Evolutionary conservation across 73 alveolate genomes (phyloP).

Genomic region (Paramecium pentaurelia): DNA sequence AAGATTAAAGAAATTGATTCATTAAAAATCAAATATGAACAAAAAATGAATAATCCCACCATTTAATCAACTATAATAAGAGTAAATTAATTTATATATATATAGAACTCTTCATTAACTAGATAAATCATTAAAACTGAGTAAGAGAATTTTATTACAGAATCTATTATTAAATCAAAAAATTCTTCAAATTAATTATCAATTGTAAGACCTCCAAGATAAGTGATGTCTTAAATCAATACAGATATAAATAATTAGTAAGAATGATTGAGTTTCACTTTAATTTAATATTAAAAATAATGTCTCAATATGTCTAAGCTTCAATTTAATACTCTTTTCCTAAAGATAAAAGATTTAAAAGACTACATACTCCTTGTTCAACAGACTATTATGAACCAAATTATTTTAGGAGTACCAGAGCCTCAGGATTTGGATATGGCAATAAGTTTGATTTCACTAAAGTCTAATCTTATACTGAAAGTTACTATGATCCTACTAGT

Average conservation of each 20-base stretch:
- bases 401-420: background rate
- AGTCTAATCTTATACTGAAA: background rate
- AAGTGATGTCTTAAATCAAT: background rate
- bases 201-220: background rate
- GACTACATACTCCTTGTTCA: background rate
- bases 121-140: background rate
- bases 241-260: background rate
- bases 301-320: background rate
- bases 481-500: background rate
- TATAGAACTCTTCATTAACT: background rate
- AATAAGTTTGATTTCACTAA: background rate
- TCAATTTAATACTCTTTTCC: background rate
- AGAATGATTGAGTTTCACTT: background rate
- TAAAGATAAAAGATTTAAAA: background rate
- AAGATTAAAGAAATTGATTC: slow-evolving; percentile 8
- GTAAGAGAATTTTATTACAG: background rate
- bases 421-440: slow-evolving; percentile 12
- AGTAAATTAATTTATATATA: background rate
- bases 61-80: background rate
- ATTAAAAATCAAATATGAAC: background rate
- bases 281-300: background rate
- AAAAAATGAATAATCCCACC: background rate
- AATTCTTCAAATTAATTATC: background rate
- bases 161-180: background rate
- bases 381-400: background rate